Evolutionary conservation across 2,329 filamentous ascomycete genomes (phyloP).

Genomic region (Diaporthe ampelina): DNA sequence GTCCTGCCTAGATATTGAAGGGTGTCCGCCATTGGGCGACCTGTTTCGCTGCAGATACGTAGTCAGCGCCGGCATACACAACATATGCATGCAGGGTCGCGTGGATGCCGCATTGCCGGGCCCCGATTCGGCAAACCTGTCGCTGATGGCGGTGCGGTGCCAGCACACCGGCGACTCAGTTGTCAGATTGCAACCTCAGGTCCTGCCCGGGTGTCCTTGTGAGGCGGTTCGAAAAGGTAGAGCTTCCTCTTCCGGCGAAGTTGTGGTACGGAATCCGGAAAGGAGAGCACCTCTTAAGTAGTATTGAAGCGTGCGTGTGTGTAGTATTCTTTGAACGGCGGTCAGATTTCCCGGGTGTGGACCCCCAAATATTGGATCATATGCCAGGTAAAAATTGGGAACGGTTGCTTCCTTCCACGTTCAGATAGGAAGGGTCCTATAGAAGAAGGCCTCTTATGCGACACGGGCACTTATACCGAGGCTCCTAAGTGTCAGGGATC

Average conservation of each 20-base stretch:
- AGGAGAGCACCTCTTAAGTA: neutral
- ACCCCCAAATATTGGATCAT: conserved; percentile 15
- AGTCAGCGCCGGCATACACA: conserved; percentile 2
- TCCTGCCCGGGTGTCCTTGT: conserved; percentile 11
- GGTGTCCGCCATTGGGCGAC: neutral
- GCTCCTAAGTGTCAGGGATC: conserved; percentile 12
- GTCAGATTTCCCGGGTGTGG: conserved; percentile 11
- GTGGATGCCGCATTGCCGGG: conserved; percentile 24
- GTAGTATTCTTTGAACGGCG: conserved; percentile 17
- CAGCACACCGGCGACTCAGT: conserved; percentile 18
- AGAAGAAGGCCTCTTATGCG: neutral
- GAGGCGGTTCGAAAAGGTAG: neutral
- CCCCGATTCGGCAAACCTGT: conserved; percentile 10
- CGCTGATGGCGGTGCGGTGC: neutral
- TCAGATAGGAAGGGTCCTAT: conserved; percentile 14
- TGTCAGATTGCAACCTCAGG: conserved; percentile 23
- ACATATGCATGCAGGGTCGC: conserved; percentile 24
- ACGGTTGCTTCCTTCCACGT: conserved; percentile 10
- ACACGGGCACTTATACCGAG: conserved; percentile 4
- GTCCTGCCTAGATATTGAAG: neutral
- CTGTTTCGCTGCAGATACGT: conserved; percentile 1
- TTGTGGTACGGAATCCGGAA: neutral
- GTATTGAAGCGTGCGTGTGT: conserved; percentile 3
- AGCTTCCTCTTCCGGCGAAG: conserved; percentile 19
- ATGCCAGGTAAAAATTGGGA: neutral